These are phyloP conservation scores for Dujonia santamariae DNA, from an alignment of 1,139 yeast genomes.

Conservation along the genomic window DNA sequence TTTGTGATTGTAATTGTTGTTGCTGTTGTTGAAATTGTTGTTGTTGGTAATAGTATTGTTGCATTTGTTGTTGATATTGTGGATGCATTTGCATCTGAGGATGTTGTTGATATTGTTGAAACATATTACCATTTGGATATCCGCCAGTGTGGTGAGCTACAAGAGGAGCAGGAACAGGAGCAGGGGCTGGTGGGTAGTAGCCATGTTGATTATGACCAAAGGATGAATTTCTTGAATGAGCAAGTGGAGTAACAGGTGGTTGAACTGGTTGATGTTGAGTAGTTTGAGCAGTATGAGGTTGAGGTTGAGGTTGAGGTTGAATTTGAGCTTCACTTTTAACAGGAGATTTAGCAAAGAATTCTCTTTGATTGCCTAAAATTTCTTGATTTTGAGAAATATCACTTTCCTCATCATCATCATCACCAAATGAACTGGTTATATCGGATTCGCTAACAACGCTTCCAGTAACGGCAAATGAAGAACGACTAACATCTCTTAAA, in stretches of 20 bases:
- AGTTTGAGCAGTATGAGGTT: too few relatives aligned
- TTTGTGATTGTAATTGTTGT: conserved; percentile 2
- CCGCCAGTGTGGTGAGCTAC: neutral
- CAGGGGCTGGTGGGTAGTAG: too few relatives aligned
- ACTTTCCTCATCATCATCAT: conserved; percentile 4
- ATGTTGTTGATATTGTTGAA: neutral
- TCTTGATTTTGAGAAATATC: conserved; percentile 3
- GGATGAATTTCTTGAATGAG: too few relatives aligned
- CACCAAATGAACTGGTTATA: conserved; percentile 4
- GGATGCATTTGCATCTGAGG: conserved; percentile 6
- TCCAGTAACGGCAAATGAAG: conserved; percentile 6
- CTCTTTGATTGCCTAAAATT: conserved; percentile 4
- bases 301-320: too few relatives aligned
- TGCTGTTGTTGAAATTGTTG: conserved; percentile 8
- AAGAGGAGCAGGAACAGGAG: neutral
- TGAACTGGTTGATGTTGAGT: too few relatives aligned
- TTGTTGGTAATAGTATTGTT: conserved; percentile 5
- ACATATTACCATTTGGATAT: neutral
- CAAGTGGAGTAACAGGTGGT: too few relatives aligned
- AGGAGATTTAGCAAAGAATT: conserved; percentile 6
- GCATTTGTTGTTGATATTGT: conserved; percentile 5
- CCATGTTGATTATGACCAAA: too few relatives aligned
- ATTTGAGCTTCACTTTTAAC: neutral
- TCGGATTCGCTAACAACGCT: conserved; percentile 5
- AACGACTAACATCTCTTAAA: conserved; percentile 5